Conservation (phyloP, 1,284 basidiomycete genomes). For the Ustilago trichophora region DNA sequence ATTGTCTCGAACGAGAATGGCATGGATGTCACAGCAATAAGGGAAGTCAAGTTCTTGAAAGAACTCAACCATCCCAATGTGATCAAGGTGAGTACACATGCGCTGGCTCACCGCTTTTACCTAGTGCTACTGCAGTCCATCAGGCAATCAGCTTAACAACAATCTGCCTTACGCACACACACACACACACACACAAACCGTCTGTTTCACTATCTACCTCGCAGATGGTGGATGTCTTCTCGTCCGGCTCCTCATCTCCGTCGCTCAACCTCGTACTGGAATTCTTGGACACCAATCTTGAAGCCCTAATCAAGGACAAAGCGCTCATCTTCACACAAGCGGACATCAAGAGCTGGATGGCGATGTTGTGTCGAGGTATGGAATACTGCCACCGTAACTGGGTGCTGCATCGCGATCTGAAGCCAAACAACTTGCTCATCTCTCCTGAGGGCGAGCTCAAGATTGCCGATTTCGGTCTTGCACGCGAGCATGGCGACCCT, state of each 20-base stretch:
- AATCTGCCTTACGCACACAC: too few species aligned
- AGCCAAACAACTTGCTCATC: constrained; percentile 98
- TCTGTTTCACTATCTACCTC: neutral
- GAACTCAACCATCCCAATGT: constrained; percentile 94
- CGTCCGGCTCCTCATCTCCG: constrained; percentile 76
- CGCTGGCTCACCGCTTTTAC: neutral
- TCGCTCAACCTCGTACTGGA: constrained; percentile 98
- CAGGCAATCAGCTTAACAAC: too few species aligned
- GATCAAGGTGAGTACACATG: constrained; percentile 75
- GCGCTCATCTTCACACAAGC: constrained; percentile 88
- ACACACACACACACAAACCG: too few species aligned
- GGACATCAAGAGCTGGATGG: constrained; percentile 99
- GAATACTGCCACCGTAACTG: constrained; percentile 97
- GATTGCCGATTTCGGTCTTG: constrained; percentile 98
- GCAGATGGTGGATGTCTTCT: constrained; percentile 95
- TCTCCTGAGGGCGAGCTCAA: constrained; percentile 90
- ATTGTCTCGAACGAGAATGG: constrained; percentile 82
- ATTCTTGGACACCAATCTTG: constrained; percentile 95
- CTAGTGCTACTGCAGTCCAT: neutral
- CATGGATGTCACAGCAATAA: constrained; percentile 96
- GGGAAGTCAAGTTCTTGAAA: constrained; percentile 95
- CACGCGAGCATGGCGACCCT: constrained; percentile 91
- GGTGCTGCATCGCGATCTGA: constrained; percentile 93
- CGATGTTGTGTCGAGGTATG: constrained; percentile 93
- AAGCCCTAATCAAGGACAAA: constrained; percentile 94